Percentiles rank a stretch among this genome's conserved stretches.
These are phyloP conservation scores for Mucor indicus DNA, from an alignment of 371 early-diverging fungal species.

Conservation along the genomic window DNA sequence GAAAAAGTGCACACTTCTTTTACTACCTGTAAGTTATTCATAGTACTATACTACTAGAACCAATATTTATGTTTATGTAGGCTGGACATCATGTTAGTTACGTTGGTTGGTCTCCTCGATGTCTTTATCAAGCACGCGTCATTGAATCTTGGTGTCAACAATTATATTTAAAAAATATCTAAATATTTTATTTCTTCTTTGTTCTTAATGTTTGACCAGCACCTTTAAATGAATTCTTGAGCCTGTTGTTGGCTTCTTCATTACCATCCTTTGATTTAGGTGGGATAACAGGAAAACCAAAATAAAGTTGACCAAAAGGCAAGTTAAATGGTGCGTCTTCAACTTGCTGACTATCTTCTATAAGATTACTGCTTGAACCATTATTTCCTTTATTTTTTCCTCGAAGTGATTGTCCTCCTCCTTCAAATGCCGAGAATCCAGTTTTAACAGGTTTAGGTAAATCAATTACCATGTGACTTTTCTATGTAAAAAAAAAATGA, in stretches of 20 bases:
- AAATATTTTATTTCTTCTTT: conserved; percentile 20
- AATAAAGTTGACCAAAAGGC: conserved; percentile 88
- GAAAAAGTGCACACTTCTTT: conserved; percentile 1
- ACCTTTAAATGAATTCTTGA: conserved; percentile 22
- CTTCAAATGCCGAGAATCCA: conserved; percentile 36
- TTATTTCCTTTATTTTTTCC: conserved; percentile 35
- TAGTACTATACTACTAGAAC: neutral
- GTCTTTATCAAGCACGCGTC: conserved; percentile 24
- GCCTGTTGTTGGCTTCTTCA: conserved; percentile 11
- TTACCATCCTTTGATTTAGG: conserved; percentile 26
- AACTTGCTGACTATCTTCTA: neutral
- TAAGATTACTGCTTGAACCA: neutral
- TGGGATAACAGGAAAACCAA: conserved; percentile 73
- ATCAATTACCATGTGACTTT: conserved; percentile 50
- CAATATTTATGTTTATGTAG: conserved; percentile 3
- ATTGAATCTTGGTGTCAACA: conserved; percentile 40
- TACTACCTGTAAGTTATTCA: conserved; percentile 14
- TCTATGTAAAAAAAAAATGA: conserved; percentile 24
- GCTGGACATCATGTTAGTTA: conserved; percentile 37
- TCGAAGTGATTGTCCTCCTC: conserved; percentile 38
- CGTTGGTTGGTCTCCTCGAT: conserved; percentile 39
- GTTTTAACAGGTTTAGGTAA: conserved; percentile 39
- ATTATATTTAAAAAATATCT: conserved; percentile 10
- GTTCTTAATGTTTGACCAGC: conserved; percentile 37
- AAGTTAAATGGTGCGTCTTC: conserved; percentile 81